These are phyloP conservation scores for Fraxinus angustifolia DNA, from an alignment of 305 asterid species.

Conservation along the genomic window DNA sequence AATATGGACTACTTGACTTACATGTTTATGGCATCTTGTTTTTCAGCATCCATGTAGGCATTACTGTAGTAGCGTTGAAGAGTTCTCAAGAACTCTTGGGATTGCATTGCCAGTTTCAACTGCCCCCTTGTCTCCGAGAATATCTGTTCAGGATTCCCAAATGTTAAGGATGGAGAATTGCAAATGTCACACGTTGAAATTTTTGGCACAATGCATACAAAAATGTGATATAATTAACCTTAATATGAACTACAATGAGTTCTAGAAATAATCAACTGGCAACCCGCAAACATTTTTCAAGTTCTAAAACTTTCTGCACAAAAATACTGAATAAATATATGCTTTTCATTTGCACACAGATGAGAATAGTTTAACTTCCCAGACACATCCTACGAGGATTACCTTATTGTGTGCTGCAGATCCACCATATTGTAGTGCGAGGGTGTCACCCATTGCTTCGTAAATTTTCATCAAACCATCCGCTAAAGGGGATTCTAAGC, in stretches of 20 bases:
- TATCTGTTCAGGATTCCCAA: constrained; percentile 46
- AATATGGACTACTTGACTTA: constrained; percentile 34
- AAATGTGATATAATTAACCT: neutral
- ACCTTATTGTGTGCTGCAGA: constrained; percentile 99
- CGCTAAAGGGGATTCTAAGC: constrained; percentile 58
- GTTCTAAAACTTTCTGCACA: neutral
- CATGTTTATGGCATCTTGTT: constrained; percentile 93
- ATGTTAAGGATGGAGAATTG: constrained; percentile 3
- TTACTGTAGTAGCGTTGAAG: constrained; percentile 87
- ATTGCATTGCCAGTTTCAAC: constrained; percentile 89
- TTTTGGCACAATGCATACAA: neutral
- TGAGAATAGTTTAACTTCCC: neutral
- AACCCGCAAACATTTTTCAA: constrained; percentile 1
- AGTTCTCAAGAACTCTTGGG: constrained; percentile 78
- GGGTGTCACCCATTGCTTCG: constrained; percentile 94
- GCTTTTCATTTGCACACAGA: neutral
- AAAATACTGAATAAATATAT: neutral
- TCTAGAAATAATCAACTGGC: neutral
- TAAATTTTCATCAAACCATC: constrained; percentile 73
- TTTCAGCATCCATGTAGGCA: constrained; percentile 90
- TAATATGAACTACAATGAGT: neutral
- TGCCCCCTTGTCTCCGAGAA: constrained; percentile 93
- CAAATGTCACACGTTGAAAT: neutral
- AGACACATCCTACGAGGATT: constrained; percentile 11
- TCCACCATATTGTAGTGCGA: constrained; percentile 92